These are phyloP conservation scores for Melastoma malabathricum DNA, from an alignment of 345 rosid species.

Conservation along the genomic window DNA sequence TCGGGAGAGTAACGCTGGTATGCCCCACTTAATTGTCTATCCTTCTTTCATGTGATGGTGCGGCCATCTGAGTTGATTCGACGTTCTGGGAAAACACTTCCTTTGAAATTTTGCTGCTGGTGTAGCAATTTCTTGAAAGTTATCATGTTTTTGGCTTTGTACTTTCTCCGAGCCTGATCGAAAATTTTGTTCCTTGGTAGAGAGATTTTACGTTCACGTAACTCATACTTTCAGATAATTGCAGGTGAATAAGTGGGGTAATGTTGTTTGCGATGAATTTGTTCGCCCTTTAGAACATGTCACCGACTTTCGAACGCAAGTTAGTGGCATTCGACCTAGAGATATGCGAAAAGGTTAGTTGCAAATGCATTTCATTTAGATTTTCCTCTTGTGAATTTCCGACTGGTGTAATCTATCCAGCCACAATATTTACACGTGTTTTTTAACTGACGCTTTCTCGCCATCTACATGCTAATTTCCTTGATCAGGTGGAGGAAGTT, in stretches of 20 bases:
- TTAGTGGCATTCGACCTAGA: slow-evolving; percentile 83
- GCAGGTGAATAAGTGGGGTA: slow-evolving; percentile 91
- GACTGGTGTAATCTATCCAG: not conserved
- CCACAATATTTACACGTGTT: not conserved
- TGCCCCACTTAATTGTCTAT: slow-evolving; percentile 2
- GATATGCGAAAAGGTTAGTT: slow-evolving; percentile 73
- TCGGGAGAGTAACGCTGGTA: slow-evolving; percentile 91
- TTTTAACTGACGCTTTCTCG: not conserved
- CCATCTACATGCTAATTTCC: too few relatives aligned
- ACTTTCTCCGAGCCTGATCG: not conserved
- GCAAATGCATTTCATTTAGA: not conserved
- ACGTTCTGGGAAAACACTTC: too few relatives aligned
- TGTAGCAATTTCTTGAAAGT: too few relatives aligned
- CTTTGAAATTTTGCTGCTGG: too few relatives aligned
- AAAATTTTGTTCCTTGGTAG: not conserved
- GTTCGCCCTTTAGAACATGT: slow-evolving; percentile 87
- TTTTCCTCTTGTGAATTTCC: not conserved
- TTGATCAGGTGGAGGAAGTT: too few relatives aligned
- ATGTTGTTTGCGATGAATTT: slow-evolving; percentile 78
- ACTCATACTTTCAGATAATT: slow-evolving; percentile 14
- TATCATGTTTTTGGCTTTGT: not conserved
- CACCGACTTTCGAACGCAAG: slow-evolving; percentile 73
- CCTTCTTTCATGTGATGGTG: not conserved
- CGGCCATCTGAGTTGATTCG: not conserved
- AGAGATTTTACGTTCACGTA: slow-evolving; percentile 8